Evolutionary conservation across 2,329 filamentous ascomycete genomes (phyloP), one percentile per base, ranked within the genome.

Genomic region (Grosmannia clavigera): DNA sequence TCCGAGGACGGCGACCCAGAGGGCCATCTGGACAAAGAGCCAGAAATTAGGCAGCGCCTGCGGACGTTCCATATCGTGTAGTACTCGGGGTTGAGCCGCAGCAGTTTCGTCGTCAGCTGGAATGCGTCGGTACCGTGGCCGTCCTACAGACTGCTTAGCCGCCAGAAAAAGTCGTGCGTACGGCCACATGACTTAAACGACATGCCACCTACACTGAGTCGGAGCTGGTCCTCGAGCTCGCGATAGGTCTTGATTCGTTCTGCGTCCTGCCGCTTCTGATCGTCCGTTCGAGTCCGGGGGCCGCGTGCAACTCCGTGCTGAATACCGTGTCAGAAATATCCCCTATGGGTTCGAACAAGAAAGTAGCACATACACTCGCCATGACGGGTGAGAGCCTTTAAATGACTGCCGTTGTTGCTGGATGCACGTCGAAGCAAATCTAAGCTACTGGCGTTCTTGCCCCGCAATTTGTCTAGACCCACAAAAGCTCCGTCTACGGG

Each of bases 51-150:
- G 74, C 82, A 85, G 68, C 81, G 81, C 67, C 94, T 86, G 70
- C 94, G 86, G 75, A 86, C 82, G 78, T 95, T 95, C 90, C 90
- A 95, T 80, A 90, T 81, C 60, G 90, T 92, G 75, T 94, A 94
- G 77, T 92, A 92, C 73, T 95, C 90, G 31, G 90, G 90, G 71
- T 95, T 95, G 67, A 86, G 81, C 55, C 80, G 81, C 59, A 92
- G 79, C 53, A 94, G 81, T 65, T 82, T 84, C n/a, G 86, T 85
- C 40, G 86, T 88, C 59, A 88, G 80, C 64, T 81, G 75, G 67
- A 92, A 82, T 50, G 84, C 81, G 60, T 83, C 77, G 60, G 75
- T 66, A 51, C 77, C 78, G 70, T 78, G 80, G 65, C 80, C 74
- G 62, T 69, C 70, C 57, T 76, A 70, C 2, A 71, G n/a, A 10